Conservation (phyloP, 257 asterid genomes). For the Capsicum pubescens region DNA sequence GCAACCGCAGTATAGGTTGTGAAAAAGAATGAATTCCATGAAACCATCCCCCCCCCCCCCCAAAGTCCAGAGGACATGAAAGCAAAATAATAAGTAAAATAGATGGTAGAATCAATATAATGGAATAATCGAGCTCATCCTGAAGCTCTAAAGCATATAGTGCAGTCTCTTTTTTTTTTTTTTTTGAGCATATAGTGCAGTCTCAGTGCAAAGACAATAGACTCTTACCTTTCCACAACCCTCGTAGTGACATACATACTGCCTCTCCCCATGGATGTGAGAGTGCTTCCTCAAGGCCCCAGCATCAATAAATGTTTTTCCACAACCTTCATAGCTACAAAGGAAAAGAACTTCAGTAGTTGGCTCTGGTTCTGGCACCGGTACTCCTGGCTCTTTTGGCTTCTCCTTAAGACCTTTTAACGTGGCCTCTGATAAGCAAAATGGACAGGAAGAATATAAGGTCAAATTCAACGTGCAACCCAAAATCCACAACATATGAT, state of each 20-base stretch:
- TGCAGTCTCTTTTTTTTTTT: not conserved
- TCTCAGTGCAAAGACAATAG: not conserved
- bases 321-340: slow-evolving; percentile 97
- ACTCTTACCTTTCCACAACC: slow-evolving; percentile 71
- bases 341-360: slow-evolving; percentile 96
- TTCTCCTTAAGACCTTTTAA: slow-evolving; percentile 67
- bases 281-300: slow-evolving; percentile 98
- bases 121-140: not conserved
- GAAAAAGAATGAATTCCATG: not conserved
- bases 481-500: slow-evolving; percentile 20
- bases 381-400: slow-evolving; percentile 60
- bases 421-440: slow-evolving; percentile 63
- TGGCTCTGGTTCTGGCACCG: slow-evolving; percentile 92
- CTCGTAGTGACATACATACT: slow-evolving; percentile 87
- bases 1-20: not conserved
- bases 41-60: not conserved
- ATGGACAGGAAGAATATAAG: slow-evolving; percentile 33
- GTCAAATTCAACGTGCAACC: slow-evolving; percentile 10
- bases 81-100: slow-evolving; percentile 19
- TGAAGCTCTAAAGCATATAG: not conserved
- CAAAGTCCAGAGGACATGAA: not conserved
- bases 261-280: slow-evolving; percentile 98
- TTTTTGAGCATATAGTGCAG: slow-evolving; percentile 2
- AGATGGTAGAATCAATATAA: not conserved
- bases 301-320: slow-evolving; percentile 96